Evolutionary conservation across 768 basidiomycete genomes (phyloP), one percentile per base, ranked within the genome.

Genomic region (Cubamyces sp.): DNA sequence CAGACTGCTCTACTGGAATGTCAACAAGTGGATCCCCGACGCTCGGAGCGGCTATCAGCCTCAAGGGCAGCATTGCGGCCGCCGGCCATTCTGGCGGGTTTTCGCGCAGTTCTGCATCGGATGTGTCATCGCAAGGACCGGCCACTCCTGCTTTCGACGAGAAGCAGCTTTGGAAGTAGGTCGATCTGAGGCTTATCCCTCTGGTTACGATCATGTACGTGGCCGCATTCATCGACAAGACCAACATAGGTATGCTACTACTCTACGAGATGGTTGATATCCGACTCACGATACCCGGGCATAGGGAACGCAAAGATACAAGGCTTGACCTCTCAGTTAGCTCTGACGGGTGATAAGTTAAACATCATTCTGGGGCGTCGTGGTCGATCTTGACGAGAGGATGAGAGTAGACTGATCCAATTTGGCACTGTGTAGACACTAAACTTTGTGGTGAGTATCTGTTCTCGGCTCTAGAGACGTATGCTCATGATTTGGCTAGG

Each of bases 361-460:
- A 88, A 88, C 62, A 82, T 87, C 30, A 84, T 86, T 2, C 70
- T 89, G 70, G 87, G 87, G 48, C 3, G 46, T 39, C 5, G 16
- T 25, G n/a, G 19, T 37, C 34, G 23, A 11, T 2, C 2, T 6
- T 34, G 25, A 41, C 21, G 19, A 37, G 16, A 3, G 6, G 1
- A 23, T 37, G 11, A 5, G 3, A 12, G 2, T 12, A 16, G 12
- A 12, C 51, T 53, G 5, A 41, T 5, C 34, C 12, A 21, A 18
- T 15, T 21, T 12, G 28, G 30, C 4, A 19, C 3, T 30, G 25
- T 23, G 16, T 12, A 88, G 86, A 87, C 86, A 0, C 83, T 85
- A 81, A 88, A 81, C 67, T 88, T 88, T 70, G 81, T 88, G 43
- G 87, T 87, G 68, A 52, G 84, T 70, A 11, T 28, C 5, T 47